A percentile compares a stretch with the other conserved stretches of the same genome.
Evolutionary conservation across 2,329 filamentous ascomycete genomes (phyloP).

Genomic region (Dothistroma septosporum): DNA sequence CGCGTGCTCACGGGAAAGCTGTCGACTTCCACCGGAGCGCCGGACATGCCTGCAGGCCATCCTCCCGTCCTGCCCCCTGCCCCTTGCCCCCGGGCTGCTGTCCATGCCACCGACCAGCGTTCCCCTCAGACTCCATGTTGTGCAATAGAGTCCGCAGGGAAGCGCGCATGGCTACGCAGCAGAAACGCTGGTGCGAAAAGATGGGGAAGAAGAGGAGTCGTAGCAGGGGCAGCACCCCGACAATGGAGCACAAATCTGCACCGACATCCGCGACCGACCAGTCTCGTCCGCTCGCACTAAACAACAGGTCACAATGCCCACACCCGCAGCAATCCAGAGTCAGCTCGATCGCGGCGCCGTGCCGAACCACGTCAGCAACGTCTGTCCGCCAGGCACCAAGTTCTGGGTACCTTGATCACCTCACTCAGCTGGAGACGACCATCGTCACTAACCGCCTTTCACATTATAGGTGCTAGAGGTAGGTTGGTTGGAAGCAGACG

Average conservation of each 20-base stretch:
- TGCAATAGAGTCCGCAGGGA: background rate
- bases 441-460: conserved; percentile 22
- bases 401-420: conserved; percentile 37
- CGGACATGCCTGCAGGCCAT: background rate
- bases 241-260: background rate
- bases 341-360: conserved; percentile 33
- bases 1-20: background rate
- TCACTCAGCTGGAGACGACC: conserved; percentile 1
- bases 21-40: background rate
- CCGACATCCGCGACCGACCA: background rate
- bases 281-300: background rate
- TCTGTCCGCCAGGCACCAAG: conserved; percentile 45
- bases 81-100: background rate
- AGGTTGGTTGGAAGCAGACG: conserved; percentile 45
- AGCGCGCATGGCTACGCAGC: background rate
- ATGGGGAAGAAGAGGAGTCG: background rate
- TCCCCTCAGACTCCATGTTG: conserved; percentile 1
- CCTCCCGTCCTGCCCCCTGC: background rate
- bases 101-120: background rate
- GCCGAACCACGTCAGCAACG: conserved; percentile 32
- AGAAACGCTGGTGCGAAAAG: background rate
- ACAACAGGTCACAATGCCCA: conserved; percentile 5
- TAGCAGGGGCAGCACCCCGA: background rate
- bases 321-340: conserved; percentile 26
- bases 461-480: conserved; percentile 45